Base-by-base conservation (phyloP, 805 yeast species). In the Pichia heedii region DNA sequence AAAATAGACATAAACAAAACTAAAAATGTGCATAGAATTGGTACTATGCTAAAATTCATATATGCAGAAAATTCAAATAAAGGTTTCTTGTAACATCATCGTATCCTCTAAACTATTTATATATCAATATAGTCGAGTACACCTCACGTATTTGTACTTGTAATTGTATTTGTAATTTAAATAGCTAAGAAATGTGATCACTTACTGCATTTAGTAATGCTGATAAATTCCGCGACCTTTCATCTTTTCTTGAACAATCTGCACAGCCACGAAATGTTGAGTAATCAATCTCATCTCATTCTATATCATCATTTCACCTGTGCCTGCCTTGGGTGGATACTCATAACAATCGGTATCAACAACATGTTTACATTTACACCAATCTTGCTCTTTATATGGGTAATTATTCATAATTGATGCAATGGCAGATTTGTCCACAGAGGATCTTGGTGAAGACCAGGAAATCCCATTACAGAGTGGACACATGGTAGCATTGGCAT, bases 311-410 rank as follows among this genome's bases (percentile, higher is more conserved):
- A 19, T 38, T 3, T 40, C 43, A 1, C 84, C 84, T 15, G 81
- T 74, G n/a, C 81, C 77, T 1, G 83, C 81, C 53, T 57, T 69
- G 44, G 84, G 84, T 21, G 84, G 84, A 51, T 65, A 77, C 18
- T 61, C 54, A n/a, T 60, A 61, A 38, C 68, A 57, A 6, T 56
- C 63, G 3, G 57, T 60, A 2, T 62, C 69, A 45, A 70, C 72
- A 20, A 61, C 54, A 42, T 69, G 70, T 44, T 64, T 66, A 58
- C 84, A 77, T 32, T 77, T 68, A 55, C 84, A 77, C 78, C 79
- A 73, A 45, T 60, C 63, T 19, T 58, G 59, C 44, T 24, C 27
- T 6, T 24, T 24, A 24, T 62, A 65, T 26, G 71, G 73, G 19
- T 79, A 73, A 44, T 54, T 50, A 42, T 69, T 70, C 82, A 77